Evolutionary conservation across 2,329 filamentous ascomycete genomes (phyloP).

Genomic region (Ascochyta pisi): DNA sequence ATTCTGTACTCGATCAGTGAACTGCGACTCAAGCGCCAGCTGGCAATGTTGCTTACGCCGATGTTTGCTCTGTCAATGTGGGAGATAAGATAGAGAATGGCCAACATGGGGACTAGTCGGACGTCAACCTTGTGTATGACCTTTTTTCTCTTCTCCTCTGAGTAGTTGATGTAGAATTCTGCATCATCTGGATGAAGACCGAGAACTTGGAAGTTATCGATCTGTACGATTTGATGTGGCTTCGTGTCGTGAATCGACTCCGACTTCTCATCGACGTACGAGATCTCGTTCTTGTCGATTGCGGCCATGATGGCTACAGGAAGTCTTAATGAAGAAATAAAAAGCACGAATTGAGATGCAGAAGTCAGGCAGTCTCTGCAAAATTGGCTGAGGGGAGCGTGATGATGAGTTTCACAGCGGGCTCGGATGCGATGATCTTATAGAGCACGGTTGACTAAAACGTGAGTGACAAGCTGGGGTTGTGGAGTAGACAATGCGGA

Average conservation of each 20-base stretch:
- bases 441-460: neutral
- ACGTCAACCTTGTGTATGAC: conserved; percentile 38
- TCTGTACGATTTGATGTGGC: conserved; percentile 31
- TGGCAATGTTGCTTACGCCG: conserved; percentile 43
- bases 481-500: conserved; percentile 4
- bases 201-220: conserved; percentile 37
- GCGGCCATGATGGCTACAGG: conserved; percentile 17
- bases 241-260: conserved; percentile 27
- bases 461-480: neutral
- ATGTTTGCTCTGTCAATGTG: conserved; percentile 69
- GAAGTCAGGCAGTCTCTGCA: neutral
- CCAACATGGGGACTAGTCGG: conserved; percentile 48
- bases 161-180: conserved; percentile 32
- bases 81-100: conserved; percentile 53
- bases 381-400: neutral
- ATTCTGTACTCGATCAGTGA: conserved; percentile 39
- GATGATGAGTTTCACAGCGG: neutral
- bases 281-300: conserved; percentile 32
- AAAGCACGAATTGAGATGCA: neutral
- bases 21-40: neutral
- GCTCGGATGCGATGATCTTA: conserved; percentile 5
- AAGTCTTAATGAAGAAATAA: neutral
- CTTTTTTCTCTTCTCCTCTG: conserved; percentile 57
- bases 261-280: conserved; percentile 30
- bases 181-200: conserved; percentile 31